Base-by-base conservation (phyloP, 2,329 filamentous ascomycete species). In the Didymella pomorum region DNA sequence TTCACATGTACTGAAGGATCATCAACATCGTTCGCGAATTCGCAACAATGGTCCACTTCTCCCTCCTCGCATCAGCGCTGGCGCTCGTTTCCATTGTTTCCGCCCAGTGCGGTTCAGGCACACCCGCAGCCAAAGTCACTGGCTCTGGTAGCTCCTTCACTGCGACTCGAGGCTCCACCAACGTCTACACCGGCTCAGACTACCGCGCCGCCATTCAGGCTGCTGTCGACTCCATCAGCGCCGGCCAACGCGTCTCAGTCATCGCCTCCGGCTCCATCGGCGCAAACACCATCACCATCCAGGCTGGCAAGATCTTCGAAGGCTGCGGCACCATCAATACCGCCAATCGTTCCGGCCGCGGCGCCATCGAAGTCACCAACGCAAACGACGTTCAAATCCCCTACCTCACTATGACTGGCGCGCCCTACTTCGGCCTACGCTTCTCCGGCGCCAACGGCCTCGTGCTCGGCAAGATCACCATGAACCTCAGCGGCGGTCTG, bases 281-380 rank as follows among this genome's bases (percentile, higher is more conserved):
- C 28, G 79, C 81, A n/a, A 79, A 67, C 64, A 85, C 82, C 33
- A 81, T 86, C 67, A 79, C 71, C 23, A 80, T 86, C 60, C 64
- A 68, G 31, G 82, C 80, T 66, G 83, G 84, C 55, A 85, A 84
- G 71, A 86, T 77, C 41, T 86, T 87, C 46, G 84, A 87, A 62
- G 84, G 83, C 29, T 86, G 84, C 68, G 84, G 84, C 41, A 85
- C 83, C 43, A 84, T 87, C 70, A 77, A 86, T 56, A 78, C 76
- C 0, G 79, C 66, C 23, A 71, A 69, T 54, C 77, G 71, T 4
- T 64, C 68, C 33, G 83, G 81, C 1, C 79, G 78, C 20, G 84
- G 84, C 18, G 82, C 84, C 44, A 86, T 87, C 47, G 84, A 86
- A 71, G 79, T 80, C 0, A 76, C 80, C 2, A 74, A 81, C 63